Percentiles rank a stretch among this genome's conserved stretches.
phyloP scores from a whole-genome alignment of 108 stramenopile genomes.

The Tribonema minus region DNA sequence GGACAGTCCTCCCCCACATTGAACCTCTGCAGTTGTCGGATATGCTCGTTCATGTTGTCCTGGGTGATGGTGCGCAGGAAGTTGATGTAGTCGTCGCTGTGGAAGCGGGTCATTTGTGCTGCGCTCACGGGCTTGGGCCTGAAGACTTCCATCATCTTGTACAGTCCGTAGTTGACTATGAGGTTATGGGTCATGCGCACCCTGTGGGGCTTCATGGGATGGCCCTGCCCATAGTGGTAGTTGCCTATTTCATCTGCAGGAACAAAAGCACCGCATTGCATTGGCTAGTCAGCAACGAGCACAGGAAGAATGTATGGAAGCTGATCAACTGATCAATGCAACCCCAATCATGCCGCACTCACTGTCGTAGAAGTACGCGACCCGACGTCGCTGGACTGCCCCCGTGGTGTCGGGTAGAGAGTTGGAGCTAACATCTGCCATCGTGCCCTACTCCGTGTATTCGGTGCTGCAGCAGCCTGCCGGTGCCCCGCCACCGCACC shows the following conservation, averaged over 20 bases:
- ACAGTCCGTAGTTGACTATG: conserved; percentile 95
- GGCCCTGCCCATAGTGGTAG: conserved; percentile 86
- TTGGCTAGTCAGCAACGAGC: neutral
- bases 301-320: no score
- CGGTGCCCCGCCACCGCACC: no score
- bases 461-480: no score
- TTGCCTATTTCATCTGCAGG: conserved; percentile 79
- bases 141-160: conserved; percentile 95
- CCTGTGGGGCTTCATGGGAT: conserved; percentile 99
- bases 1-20: conserved; percentile 99
- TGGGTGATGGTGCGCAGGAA: conserved; percentile 93
- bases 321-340: no score
- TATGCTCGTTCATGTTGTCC: conserved; percentile 82
- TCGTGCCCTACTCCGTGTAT: no score
- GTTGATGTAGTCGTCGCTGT: conserved; percentile 98
- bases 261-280: neutral
- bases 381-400: no score
- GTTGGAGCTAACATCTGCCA: no score
- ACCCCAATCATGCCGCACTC: no score
- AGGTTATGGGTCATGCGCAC: conserved; percentile 99
- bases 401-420: no score
- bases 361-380: no score
- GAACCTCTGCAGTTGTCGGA: conserved; percentile 66
- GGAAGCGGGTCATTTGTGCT: conserved; percentile 93
- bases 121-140: conserved; percentile 85